Evolutionary conservation across 345 rosid species (phyloP), one percentile per base, ranked within the genome.

Genomic region (Salix viminalis): DNA sequence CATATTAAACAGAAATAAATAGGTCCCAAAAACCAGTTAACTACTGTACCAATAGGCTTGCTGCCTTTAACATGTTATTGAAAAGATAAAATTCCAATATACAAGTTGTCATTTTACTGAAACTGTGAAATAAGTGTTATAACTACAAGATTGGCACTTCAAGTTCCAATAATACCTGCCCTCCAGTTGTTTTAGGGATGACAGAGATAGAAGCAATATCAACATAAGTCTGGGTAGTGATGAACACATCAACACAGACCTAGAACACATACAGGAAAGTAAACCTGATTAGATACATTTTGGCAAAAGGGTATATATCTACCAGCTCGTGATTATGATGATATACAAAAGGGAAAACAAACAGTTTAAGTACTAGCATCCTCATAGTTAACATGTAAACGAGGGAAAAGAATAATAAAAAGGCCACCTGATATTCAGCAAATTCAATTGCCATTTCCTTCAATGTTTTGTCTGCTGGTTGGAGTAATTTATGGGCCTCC

Each of bases 401-500:
- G 4, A 41, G 65, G 41, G 54, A 28, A 80, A 77, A 78, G 56
- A 23, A 65, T 16, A 26, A 18, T 6, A 41, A 64, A 34, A 46
- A 78, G 42, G 76, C 65, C 68, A 93, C 99, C 97, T 94, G 99
- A 83, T 88, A 94, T 83, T 96, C 99, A 28, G 99, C 99, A 90
- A 96, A 89, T 70, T 96, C 99, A 80, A 94, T 89, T 72, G 97
- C 99, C 98, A 96, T 85, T 75, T 95, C 88, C 89, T 90, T 96
- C 79, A 96, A 77, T 73, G 90, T 88, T 87, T 89, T 94, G 82
- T 94, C 98, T 1, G 92, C 96, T 18, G 99, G 91, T 77, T 91
- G 97, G n/a, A 96, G 92, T 83, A 96, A 87, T 81, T 96, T 96
- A 82, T 87, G 93, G 71, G 97, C 90, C 85, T 96, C 99, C 99